Evolutionary conservation across 75 land plant genomes (phyloP).

Genomic region (Selaginella tamariscina): DNA sequence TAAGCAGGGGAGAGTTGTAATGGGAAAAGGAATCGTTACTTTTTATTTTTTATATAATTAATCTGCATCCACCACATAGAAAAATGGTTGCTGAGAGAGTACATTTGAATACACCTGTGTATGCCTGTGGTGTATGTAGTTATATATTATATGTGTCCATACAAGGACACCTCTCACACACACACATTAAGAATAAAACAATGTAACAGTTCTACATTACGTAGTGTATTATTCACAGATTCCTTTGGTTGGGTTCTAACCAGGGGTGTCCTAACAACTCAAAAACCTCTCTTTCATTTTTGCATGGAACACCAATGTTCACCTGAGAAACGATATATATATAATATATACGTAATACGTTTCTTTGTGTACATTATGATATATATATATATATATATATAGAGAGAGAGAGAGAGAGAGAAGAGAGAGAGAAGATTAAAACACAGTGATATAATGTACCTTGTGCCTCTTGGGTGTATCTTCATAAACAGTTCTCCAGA

Average conservation of each 20-base stretch:
- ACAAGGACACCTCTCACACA: no score
- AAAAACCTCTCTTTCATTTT: constrained; percentile 75
- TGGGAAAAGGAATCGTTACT: neutral
- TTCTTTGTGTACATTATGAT: neutral
- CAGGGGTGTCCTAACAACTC: constrained; percentile 82
- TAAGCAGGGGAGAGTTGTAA: no score
- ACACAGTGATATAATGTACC: constrained; percentile 24
- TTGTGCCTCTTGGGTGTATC: constrained; percentile 34
- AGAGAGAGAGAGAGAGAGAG: no score
- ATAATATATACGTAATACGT: neutral
- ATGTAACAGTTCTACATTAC: no score
- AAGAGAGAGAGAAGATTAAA: neutral
- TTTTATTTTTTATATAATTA: neutral
- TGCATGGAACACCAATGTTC: constrained; percentile 33
- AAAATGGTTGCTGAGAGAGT: no score
- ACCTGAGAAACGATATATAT: constrained; percentile 31
- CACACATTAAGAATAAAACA: no score
- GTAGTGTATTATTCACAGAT: constrained; percentile 48
- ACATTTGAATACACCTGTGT: no score
- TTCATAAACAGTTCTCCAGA: constrained; percentile 44
- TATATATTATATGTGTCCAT: no score
- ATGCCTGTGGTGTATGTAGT: no score
- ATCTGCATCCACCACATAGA: no score
- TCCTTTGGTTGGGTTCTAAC: constrained; percentile 86
- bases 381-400: neutral